phyloP scores from a whole-genome alignment of 2,329 filamentous ascomycete species.

The Alternaria brassicicola region DNA sequence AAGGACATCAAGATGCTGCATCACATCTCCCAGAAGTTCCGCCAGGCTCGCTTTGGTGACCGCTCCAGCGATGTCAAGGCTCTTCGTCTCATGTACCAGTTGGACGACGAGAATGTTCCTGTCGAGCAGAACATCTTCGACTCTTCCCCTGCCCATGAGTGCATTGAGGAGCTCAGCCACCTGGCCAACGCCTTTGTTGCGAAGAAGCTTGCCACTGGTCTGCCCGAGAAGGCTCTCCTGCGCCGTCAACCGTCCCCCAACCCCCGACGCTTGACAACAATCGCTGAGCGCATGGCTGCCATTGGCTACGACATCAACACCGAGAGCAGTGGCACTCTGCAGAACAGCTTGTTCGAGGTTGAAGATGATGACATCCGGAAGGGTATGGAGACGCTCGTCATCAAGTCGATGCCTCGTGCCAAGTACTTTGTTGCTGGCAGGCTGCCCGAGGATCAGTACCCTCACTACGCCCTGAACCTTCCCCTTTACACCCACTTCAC shows the following conservation, averaged over 20 bases:
- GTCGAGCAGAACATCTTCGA: slow-evolving; percentile 97
- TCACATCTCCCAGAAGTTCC: slow-evolving; percentile 85
- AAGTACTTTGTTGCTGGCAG: slow-evolving; percentile 92
- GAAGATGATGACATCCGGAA: slow-evolving; percentile 88
- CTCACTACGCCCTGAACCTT: slow-evolving; percentile 91
- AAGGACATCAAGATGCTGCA: slow-evolving; percentile 83
- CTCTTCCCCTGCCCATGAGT: slow-evolving; percentile 84
- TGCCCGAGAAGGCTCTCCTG: slow-evolving; percentile 91
- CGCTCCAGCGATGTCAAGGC: slow-evolving; percentile 80
- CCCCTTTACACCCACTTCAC: slow-evolving; percentile 98
- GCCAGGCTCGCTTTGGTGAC: slow-evolving; percentile 82
- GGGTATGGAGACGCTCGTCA: slow-evolving; percentile 94
- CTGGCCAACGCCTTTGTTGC: slow-evolving; percentile 91
- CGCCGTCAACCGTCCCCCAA: slow-evolving; percentile 87
- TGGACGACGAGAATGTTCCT: slow-evolving; percentile 97
- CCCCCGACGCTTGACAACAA: slow-evolving; percentile 83
- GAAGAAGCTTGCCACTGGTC: slow-evolving; percentile 75
- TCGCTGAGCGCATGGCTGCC: slow-evolving; percentile 90
- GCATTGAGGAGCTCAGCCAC: slow-evolving; percentile 93
- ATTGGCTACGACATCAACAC: slow-evolving; percentile 90
- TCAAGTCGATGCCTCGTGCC: slow-evolving; percentile 95
- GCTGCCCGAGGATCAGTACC: slow-evolving; percentile 75
- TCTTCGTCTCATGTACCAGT: slow-evolving; percentile 86
- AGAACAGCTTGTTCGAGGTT: slow-evolving; percentile 94
- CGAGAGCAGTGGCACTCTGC: slow-evolving; percentile 85